Percentiles rank a stretch among this genome's conserved stretches.
Conservation (phyloP, 108 stramenopile species). For the Epithemia pelagica region DNA sequence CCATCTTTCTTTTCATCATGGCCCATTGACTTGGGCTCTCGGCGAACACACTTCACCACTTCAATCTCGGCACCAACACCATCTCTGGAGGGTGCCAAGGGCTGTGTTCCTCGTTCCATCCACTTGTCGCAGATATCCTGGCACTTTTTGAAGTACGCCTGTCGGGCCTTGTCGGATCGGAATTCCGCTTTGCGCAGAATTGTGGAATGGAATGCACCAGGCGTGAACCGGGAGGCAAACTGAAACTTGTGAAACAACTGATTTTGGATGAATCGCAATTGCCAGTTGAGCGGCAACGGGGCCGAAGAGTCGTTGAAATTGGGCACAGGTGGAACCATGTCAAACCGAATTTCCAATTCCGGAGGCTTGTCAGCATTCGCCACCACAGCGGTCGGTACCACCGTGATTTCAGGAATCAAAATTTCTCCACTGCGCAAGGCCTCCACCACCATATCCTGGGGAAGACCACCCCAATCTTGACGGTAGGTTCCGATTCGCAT, state of each 20-base stretch:
- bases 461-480: slow-evolving; percentile 74
- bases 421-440: slow-evolving; percentile 62
- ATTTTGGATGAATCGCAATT: slow-evolving; percentile 81
- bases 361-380: slow-evolving; percentile 74
- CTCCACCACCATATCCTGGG: slow-evolving; percentile 53
- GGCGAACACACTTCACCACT: neutral
- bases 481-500: slow-evolving; percentile 82
- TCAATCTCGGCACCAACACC: neutral
- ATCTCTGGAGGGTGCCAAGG: slow-evolving; percentile 35
- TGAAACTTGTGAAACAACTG: slow-evolving; percentile 70
- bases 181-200: slow-evolving; percentile 85
- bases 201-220: slow-evolving; percentile 83
- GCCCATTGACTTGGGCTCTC: neutral
- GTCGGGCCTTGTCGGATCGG: slow-evolving; percentile 39
- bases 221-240: slow-evolving; percentile 74
- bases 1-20: neutral
- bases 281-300: slow-evolving; percentile 61
- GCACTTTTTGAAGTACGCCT: slow-evolving; percentile 43
- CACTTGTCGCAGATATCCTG: slow-evolving; percentile 48
- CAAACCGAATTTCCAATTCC: slow-evolving; percentile 84
- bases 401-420: slow-evolving; percentile 81
- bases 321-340: slow-evolving; percentile 52
- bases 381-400: slow-evolving; percentile 75
- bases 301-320: slow-evolving; percentile 35
- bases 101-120: slow-evolving; percentile 50